Evolutionary conservation across 2,329 filamentous ascomycete species (phyloP).

Genomic region (Mycogone perniciosa): DNA sequence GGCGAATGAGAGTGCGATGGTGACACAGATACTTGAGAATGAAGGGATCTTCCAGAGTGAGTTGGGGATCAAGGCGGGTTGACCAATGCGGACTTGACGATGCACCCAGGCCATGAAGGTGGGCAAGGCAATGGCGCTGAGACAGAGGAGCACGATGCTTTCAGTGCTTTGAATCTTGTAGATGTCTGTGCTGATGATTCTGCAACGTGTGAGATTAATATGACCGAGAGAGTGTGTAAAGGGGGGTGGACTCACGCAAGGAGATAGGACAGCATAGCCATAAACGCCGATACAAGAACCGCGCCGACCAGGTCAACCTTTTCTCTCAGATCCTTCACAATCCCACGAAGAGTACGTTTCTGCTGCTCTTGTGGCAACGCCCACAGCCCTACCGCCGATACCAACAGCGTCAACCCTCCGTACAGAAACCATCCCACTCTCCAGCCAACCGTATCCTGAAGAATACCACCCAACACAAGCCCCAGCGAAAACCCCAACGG

Average conservation of each 20-base stretch:
- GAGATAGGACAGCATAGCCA: constrained; percentile 47
- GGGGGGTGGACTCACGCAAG: constrained; percentile 38
- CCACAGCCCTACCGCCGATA: constrained; percentile 32
- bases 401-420: constrained; percentile 28
- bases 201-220: constrained; percentile 4
- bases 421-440: constrained; percentile 39
- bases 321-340: constrained; percentile 18
- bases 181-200: constrained; percentile 32
- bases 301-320: constrained; percentile 52
- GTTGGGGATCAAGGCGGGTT: constrained; percentile 55
- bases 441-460: constrained; percentile 43
- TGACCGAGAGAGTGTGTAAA: background rate
- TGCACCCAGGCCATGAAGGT: constrained; percentile 50
- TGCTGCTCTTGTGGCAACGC: constrained; percentile 25
- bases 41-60: constrained; percentile 51
- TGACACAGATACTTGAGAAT: constrained; percentile 50
- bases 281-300: constrained; percentile 36
- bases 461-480: constrained; percentile 42
- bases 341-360: constrained; percentile 20
- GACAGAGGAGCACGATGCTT: constrained; percentile 40
- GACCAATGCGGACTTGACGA: constrained; percentile 36
- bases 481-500: constrained; percentile 46
- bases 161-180: constrained; percentile 35
- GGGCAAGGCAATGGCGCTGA: constrained; percentile 38
- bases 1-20: constrained; percentile 39